These are phyloP conservation scores for Prunus dulcis DNA, from an alignment of 306 rosid species.

Conservation along the genomic window DNA sequence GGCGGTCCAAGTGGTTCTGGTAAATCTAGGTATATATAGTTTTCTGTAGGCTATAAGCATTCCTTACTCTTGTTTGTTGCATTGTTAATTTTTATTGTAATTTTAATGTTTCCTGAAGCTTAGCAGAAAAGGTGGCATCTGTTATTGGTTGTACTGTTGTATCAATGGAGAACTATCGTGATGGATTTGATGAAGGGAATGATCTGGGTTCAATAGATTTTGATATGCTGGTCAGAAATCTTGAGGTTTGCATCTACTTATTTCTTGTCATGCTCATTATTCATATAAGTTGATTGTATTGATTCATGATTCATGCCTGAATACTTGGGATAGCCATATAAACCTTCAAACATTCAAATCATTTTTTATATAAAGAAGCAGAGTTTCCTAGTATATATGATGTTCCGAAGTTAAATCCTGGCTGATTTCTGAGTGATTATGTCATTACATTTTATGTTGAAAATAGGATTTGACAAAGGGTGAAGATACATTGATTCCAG, in stretches of 20 bases:
- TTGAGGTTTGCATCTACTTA: conserved; percentile 70
- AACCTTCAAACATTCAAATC: not conserved
- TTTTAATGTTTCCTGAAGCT: conserved; percentile 65
- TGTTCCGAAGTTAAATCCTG: not conserved
- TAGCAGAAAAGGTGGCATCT: conserved; percentile 98
- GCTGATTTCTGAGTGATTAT: not conserved
- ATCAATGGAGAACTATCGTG: conserved; percentile 95
- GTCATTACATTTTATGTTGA: conserved; percentile 21
- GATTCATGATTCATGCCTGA: conserved; percentile 11
- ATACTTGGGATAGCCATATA: conserved; percentile 7
- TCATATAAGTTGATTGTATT: not conserved
- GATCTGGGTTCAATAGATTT: conserved; percentile 78
- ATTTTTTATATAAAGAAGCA: not conserved
- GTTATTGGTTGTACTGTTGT: conserved; percentile 90
- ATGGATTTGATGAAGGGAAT: conserved; percentile 80
- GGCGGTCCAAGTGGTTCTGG: conserved; percentile 99
- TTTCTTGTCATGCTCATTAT: conserved; percentile 7
- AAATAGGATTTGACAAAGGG: conserved; percentile 83
- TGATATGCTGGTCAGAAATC: conserved; percentile 71
- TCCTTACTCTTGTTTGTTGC: conserved; percentile 23
- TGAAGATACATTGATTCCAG: conserved; percentile 69
- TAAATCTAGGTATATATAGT: conserved; percentile 66
- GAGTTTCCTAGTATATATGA: not conserved
- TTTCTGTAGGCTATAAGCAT: conserved; percentile 13
- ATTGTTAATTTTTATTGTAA: conserved; percentile 21